Percentiles rank a stretch among this genome's conserved stretches.
Evolutionary conservation across 75 land plant genomes (phyloP).

Genomic region (Picea sitchensis): DNA sequence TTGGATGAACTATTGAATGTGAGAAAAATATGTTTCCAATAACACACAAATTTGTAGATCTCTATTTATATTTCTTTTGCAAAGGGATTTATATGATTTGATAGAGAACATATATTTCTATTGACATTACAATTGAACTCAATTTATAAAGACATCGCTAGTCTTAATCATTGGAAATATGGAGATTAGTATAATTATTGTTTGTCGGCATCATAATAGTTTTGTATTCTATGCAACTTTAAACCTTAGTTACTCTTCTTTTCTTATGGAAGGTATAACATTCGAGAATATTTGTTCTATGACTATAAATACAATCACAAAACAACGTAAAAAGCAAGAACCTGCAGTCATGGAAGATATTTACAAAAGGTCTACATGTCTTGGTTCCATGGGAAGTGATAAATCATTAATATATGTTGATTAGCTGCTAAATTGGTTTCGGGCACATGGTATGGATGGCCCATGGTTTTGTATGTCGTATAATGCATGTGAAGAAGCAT

Average conservation of each 20-base stretch:
- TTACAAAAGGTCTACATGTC: slow-evolving; percentile 31
- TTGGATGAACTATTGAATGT: slow-evolving; percentile 46
- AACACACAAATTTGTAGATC: neutral
- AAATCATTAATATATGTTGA: no score
- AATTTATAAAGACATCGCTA: neutral
- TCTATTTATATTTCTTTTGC: neutral
- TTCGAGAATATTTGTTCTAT: slow-evolving; percentile 54
- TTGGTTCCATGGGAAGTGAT: no score
- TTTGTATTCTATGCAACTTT: neutral
- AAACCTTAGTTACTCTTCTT: neutral
- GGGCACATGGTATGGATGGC: no score
- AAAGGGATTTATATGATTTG: neutral
- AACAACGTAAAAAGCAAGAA: slow-evolving; percentile 56
- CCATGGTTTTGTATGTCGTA: no score
- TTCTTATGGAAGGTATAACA: slow-evolving; percentile 32
- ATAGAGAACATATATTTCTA: no score
- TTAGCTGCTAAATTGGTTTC: no score
- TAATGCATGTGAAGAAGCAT: no score
- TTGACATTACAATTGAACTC: neutral
- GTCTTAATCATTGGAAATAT: slow-evolving; percentile 5
- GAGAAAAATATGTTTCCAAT: neutral
- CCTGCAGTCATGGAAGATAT: slow-evolving; percentile 57
- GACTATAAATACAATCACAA: slow-evolving; percentile 44
- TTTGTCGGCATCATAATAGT: neutral
- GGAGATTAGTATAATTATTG: neutral